These are phyloP conservation scores for Trametes cubensis DNA, from an alignment of 768 basidiomycete genomes.

Conservation along the genomic window DNA sequence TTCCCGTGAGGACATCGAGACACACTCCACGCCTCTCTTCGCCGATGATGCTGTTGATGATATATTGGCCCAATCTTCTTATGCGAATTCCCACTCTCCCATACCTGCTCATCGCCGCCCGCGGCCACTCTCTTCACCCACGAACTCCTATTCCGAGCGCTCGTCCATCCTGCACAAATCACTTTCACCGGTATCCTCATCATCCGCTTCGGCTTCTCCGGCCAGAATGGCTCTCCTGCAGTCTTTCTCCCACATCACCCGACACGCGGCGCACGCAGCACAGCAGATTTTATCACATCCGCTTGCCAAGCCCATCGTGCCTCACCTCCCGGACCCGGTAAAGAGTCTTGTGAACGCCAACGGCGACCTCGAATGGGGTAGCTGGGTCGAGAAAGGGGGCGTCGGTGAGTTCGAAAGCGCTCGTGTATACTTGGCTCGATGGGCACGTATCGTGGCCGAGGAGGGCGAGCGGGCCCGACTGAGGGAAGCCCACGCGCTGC, in stretches of 20 bases:
- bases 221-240: conserved; percentile 85
- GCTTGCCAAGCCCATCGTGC: conserved; percentile 92
- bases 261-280: conserved; percentile 89
- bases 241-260: conserved; percentile 92
- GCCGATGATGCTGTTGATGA: conserved; percentile 87
- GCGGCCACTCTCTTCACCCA: conserved; percentile 54
- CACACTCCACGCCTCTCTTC: conserved; percentile 84
- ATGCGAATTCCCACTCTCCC: conserved; percentile 75
- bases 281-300: conserved; percentile 96
- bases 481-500: conserved; percentile 73
- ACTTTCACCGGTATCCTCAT: conserved; percentile 56
- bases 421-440: conserved; percentile 91
- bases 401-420: conserved; percentile 97
- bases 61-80: conserved; percentile 80
- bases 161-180: conserved; percentile 84
- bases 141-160: conserved; percentile 63
- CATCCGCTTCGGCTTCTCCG: conserved; percentile 61
- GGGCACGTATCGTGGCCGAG: conserved; percentile 97
- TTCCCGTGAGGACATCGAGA: conserved; percentile 87
- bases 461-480: conserved; percentile 91
- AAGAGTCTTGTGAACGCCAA: conserved; percentile 85
- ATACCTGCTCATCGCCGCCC: conserved; percentile 84
- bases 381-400: conserved; percentile 90
- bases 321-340: conserved; percentile 94
- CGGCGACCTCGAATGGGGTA: conserved; percentile 92